Evolutionary conservation across 768 basidiomycete genomes (phyloP).

Genomic region (Coprinopsis cinerea): DNA sequence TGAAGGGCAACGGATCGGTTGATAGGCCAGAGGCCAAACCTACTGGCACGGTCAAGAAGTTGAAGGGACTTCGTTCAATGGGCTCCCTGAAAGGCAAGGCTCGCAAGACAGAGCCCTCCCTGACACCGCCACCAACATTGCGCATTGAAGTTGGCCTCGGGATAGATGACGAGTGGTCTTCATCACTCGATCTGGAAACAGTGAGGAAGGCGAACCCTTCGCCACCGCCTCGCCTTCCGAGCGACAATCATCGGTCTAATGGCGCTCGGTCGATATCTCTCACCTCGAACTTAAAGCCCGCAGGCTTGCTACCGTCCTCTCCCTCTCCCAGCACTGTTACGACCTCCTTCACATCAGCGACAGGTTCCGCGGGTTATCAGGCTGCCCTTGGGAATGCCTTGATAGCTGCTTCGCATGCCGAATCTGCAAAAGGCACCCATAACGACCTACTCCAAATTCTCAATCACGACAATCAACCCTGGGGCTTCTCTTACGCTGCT

Average conservation of each 20-base stretch:
- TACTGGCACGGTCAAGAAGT: conserved; percentile 36
- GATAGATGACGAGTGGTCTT: conserved; percentile 50
- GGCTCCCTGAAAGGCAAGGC: conserved; percentile 62
- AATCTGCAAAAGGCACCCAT: conserved; percentile 87
- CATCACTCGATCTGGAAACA: conserved; percentile 19
- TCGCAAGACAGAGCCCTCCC: conserved; percentile 36
- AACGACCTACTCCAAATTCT: conserved; percentile 88
- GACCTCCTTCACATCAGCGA: conserved; percentile 27
- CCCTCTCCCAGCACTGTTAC: conserved; percentile 42
- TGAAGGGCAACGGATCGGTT: conserved; percentile 35
- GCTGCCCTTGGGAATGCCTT: conserved; percentile 83
- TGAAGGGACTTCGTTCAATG: conserved; percentile 78
- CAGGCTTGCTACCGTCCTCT: conserved; percentile 42
- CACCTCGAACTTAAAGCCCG: conserved; percentile 37
- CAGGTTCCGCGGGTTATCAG: conserved; percentile 43
- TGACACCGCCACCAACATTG: conserved; percentile 47
- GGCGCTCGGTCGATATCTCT: conserved; percentile 77
- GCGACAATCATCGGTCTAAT: conserved; percentile 34
- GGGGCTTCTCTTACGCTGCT: conserved; percentile 85
- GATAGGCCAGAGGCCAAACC: conserved; percentile 31
- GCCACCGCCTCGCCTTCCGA: conserved; percentile 26
- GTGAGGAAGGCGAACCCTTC: conserved; percentile 12
- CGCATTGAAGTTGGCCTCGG: conserved; percentile 53
- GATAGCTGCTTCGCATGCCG: conserved; percentile 91
- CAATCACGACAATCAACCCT: conserved; percentile 81